phyloP scores from a whole-genome alignment of 192 early-diverging fungal species.

The Dimargaris xerosporica region DNA sequence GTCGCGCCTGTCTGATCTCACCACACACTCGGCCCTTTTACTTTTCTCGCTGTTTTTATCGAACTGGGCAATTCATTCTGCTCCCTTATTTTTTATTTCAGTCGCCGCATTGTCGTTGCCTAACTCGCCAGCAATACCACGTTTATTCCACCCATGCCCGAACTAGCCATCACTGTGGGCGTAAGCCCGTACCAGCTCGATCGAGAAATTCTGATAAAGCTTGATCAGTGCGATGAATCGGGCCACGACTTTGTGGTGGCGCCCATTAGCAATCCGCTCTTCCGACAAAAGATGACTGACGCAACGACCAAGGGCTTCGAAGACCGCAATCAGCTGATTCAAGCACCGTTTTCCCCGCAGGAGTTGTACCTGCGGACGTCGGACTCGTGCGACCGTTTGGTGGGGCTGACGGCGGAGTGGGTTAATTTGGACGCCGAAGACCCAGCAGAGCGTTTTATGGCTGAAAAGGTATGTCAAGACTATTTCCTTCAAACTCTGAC shows the following conservation, averaged over 20 bases:
- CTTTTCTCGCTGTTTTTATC: too few species aligned
- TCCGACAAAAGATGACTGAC: slow-evolving; percentile 25
- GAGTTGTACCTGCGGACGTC: slow-evolving; percentile 33
- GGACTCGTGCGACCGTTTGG: slow-evolving; percentile 18
- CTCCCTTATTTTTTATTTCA: too few species aligned
- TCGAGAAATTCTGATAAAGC: slow-evolving; percentile 17
- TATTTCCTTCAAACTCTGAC: too few species aligned
- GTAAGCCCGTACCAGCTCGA: slow-evolving; percentile 14
- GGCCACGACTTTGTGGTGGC: slow-evolving; percentile 34
- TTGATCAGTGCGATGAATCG: slow-evolving; percentile 9
- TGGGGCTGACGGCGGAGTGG: slow-evolving; percentile 40
- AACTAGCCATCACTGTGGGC: slow-evolving; percentile 19
- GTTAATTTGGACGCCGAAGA: slow-evolving; percentile 35
- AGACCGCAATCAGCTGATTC: slow-evolving; percentile 23
- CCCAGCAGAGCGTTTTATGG: slow-evolving; percentile 28
- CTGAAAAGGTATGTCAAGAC: slow-evolving; percentile 22
- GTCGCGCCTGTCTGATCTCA: too few species aligned
- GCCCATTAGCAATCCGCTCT: slow-evolving; percentile 32
- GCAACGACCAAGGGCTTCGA: slow-evolving; percentile 12
- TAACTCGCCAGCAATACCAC: background rate
- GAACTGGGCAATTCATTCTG: too few species aligned
- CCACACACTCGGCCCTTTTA: too few species aligned
- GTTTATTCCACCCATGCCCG: slow-evolving; percentile 14
- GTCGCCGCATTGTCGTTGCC: too few species aligned
- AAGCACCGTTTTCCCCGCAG: slow-evolving; percentile 20